Percentiles rank a stretch among this genome's conserved stretches.
These are phyloP conservation scores for Aspergillus fructus DNA, from an alignment of 2,329 filamentous ascomycete species.

Conservation along the genomic window DNA sequence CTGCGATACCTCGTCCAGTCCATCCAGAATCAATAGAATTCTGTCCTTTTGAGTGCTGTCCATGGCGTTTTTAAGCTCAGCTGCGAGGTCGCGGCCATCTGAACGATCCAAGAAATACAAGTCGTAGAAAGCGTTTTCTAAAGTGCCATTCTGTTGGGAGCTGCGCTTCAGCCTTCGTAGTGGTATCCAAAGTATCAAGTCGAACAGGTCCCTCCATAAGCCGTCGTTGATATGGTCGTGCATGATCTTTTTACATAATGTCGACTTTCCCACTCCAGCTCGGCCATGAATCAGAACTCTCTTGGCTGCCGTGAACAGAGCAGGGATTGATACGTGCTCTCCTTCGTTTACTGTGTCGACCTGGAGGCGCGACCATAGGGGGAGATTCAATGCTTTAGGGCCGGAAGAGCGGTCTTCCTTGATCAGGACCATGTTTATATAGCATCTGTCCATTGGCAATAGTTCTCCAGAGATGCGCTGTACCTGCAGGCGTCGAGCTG, in stretches of 20 bases:
- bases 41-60: slow-evolving; percentile 12
- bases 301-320: slow-evolving; percentile 30
- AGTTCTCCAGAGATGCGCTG: slow-evolving; percentile 34
- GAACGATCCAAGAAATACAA: neutral
- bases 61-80: neutral
- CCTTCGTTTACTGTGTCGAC: slow-evolving; percentile 22
- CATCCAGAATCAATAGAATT: slow-evolving; percentile 44
- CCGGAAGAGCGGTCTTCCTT: neutral
- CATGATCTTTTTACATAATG: slow-evolving; percentile 44
- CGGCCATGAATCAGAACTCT: slow-evolving; percentile 39
- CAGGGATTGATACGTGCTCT: slow-evolving; percentile 19
- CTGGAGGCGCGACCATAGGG: slow-evolving; percentile 28
- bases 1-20: slow-evolving; percentile 43
- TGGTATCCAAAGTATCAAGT: slow-evolving; percentile 9
- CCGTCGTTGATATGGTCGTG: slow-evolving; percentile 27
- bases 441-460: slow-evolving; percentile 37
- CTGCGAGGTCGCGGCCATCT: too few relatives aligned
- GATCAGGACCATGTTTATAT: slow-evolving; percentile 41
- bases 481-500: slow-evolving; percentile 24
- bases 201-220: neutral
- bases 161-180: neutral
- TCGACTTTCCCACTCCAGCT: slow-evolving; percentile 42
- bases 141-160: neutral
- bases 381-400: slow-evolving; percentile 22
- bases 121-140: neutral